A percentile compares a stretch with the other conserved stretches of the same genome.
phyloP scores from a whole-genome alignment of 306 rosid genomes.

The Myrica gale region DNA sequence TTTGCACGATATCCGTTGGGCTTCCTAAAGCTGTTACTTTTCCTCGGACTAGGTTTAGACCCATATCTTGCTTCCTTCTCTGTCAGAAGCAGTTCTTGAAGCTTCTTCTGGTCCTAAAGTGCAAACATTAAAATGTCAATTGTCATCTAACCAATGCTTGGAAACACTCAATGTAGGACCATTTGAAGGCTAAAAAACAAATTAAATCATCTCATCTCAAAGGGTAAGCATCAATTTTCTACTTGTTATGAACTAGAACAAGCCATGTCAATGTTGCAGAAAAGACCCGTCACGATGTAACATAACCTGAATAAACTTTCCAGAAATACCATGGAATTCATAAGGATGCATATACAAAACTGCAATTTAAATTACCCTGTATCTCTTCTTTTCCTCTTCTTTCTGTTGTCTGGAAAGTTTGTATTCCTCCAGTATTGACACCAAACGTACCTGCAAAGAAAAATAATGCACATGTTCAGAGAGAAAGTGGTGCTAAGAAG shows the following conservation, averaged over 20 bases:
- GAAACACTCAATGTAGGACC: not conserved
- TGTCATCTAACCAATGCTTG: not conserved
- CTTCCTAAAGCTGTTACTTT: constrained; percentile 77
- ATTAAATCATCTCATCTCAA: not conserved
- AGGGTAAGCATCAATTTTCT: not conserved
- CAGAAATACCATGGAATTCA: not conserved
- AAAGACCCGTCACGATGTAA: not conserved
- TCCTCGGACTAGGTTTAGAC: constrained; percentile 90
- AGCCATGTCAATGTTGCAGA: not conserved
- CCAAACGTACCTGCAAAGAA: constrained; percentile 68
- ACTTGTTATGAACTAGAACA: not conserved
- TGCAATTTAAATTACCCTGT: constrained; percentile 48
- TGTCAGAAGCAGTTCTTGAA: constrained; percentile 86
- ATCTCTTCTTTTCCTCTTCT: constrained; percentile 80
- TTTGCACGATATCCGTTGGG: constrained; percentile 67
- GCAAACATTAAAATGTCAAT: constrained; percentile 5
- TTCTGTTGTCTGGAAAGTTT: constrained; percentile 78
- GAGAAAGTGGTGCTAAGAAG: not conserved
- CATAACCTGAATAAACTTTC: not conserved
- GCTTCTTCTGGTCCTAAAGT: constrained; percentile 88
- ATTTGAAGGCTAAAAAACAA: not conserved
- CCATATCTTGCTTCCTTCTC: constrained; percentile 90
- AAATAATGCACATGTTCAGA: constrained; percentile 13
- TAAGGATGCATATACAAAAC: not conserved
- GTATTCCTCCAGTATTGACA: constrained; percentile 79